These are phyloP conservation scores for Sphaerulina musiva DNA, from an alignment of 2,329 filamentous ascomycete genomes.

Conservation along the genomic window DNA sequence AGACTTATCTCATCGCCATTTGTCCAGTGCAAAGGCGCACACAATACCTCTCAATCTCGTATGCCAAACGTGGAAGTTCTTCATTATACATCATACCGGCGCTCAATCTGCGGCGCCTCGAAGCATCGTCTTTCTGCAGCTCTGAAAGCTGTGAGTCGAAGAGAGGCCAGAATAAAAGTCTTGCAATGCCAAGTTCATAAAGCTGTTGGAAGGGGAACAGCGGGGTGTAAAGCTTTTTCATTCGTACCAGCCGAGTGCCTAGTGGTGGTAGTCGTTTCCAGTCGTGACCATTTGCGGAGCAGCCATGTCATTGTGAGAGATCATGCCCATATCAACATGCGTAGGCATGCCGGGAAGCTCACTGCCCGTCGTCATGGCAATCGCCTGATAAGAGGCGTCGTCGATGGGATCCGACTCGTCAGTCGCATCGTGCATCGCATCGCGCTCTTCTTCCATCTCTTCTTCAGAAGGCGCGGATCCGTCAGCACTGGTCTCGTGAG, in stretches of 20 bases:
- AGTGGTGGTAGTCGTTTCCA: conserved; percentile 37
- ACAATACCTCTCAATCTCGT: background rate
- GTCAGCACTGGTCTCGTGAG: conserved; percentile 69
- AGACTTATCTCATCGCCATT: background rate
- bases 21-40: background rate
- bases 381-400: conserved; percentile 24
- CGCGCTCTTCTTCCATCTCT: conserved; percentile 81
- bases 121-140: conserved; percentile 3
- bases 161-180: conserved; percentile 8
- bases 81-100: conserved; percentile 4
- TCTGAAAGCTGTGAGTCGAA: conserved; percentile 5
- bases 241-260: conserved; percentile 1
- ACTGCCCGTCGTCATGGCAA: conserved; percentile 26
- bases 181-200: conserved; percentile 9
- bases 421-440: conserved; percentile 73
- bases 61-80: background rate
- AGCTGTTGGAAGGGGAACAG: conserved; percentile 7
- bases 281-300: conserved; percentile 40
- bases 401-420: conserved; percentile 47
- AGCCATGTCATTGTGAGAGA: conserved; percentile 36
- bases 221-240: conserved; percentile 4
- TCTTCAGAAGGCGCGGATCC: conserved; percentile 66
- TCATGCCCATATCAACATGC: conserved; percentile 31
- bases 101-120: conserved; percentile 9
- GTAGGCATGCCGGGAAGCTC: conserved; percentile 33